Evolutionary conservation across 176 grass and related monocot species (phyloP).

Genomic region (Otatea glauca): DNA sequence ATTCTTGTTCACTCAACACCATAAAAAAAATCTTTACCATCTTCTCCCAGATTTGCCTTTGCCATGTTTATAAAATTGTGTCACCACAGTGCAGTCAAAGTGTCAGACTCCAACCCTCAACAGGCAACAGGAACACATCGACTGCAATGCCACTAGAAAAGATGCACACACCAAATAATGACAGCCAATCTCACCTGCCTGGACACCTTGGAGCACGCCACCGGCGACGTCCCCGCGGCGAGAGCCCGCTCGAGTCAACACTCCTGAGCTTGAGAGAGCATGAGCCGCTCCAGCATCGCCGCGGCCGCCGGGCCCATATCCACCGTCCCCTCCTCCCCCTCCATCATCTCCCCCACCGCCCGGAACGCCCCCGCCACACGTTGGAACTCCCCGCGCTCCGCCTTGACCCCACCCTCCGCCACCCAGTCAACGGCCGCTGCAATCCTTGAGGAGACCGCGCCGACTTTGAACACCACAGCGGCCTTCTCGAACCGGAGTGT

Average conservation of each 20-base stretch:
- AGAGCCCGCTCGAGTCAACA: conserved; percentile 88
- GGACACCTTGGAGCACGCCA: conserved; percentile 77
- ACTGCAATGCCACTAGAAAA: not conserved
- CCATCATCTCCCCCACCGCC: conserved; percentile 53
- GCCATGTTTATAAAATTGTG: too few species aligned
- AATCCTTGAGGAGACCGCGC: conserved; percentile 62
- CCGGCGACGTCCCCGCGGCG: conserved; percentile 47
- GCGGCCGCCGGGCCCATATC: conserved; percentile 67
- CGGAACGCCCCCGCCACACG: conserved; percentile 67
- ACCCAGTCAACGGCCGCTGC: conserved; percentile 50
- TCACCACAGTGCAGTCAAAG: not conserved
- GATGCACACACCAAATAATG: not conserved
- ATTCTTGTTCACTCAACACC: too few species aligned
- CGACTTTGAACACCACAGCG: conserved; percentile 71
- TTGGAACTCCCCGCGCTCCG: conserved; percentile 66
- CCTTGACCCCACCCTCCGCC: conserved; percentile 55
- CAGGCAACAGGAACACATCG: not conserved
- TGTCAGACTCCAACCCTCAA: not conserved
- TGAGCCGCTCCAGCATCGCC: conserved; percentile 71
- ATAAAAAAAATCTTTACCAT: too few species aligned
- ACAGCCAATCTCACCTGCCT: conserved; percentile 57
- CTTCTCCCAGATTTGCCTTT: too few species aligned
- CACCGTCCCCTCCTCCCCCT: conserved; percentile 52
- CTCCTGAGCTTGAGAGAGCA: conserved; percentile 93
- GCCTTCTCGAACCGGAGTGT: conserved; percentile 78